Base-by-base conservation (phyloP, 192 early-diverging fungal species). In the Coemansia asiatica region DNA sequence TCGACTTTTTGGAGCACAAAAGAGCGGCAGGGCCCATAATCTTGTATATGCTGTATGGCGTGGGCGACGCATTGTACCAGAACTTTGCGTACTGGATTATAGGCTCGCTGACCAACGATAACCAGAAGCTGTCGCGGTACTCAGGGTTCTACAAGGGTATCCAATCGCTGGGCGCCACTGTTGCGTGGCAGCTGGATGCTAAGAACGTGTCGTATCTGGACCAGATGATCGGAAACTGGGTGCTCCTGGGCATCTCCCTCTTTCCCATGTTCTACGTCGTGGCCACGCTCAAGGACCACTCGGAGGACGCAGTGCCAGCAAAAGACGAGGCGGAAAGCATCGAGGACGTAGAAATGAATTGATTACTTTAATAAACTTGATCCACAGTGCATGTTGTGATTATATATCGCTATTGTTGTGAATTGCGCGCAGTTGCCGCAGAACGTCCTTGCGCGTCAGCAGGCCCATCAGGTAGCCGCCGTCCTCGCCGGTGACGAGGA, bases 81-180 rank as follows among this genome's bases (percentile, higher is more conserved):
- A 85, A 84, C 64, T 87, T 84, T 40, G 77, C 83, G 1, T 94
- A 95, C 87, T 95, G 92, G 92, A 66, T 95, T 27, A 88, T 95
- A 70, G 94, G 92, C 18, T 85, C 92, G 44, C 77, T 93, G 69
- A 88, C 91, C 10, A 94, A 94, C 76, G 90, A 95, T 75, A 84
- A 85, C 64, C 86, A 86, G 62, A 79, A 84, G 63, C 75, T 88
- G 55, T 84, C 91, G 21, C 85, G 89, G 51, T 93, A 89, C 64
- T 85, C 87, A 54, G 94, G 92, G 4, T 94, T 90, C 84, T 95
- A 95, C 89, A 95, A 95, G 87, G 90, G 88, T 57, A 89, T 93
- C 59, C 94, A 95, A 85, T 90, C 88, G 63, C 84, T 87, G 58
- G 89, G 86, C n/a, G 85, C 76, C 54, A 91, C 89, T 57, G 83